These are phyloP conservation scores for Diaporthe capsici DNA, from an alignment of 2,329 filamentous ascomycete genomes.

Conservation along the genomic window DNA sequence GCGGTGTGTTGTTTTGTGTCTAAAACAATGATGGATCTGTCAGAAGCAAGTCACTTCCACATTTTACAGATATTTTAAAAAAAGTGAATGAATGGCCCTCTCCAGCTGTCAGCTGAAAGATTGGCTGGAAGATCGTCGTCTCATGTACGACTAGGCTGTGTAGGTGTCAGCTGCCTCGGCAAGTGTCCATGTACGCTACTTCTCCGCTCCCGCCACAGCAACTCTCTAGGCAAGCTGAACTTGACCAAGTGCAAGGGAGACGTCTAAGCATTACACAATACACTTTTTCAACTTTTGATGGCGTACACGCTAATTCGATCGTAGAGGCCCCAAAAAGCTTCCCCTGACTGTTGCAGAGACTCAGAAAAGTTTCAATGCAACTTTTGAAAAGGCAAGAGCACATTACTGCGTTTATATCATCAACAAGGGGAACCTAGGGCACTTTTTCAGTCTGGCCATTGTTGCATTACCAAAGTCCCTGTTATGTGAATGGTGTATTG, in stretches of 20 bases:
- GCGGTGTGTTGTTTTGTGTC: not conserved
- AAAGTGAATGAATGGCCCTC: not conserved
- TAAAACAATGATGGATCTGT: not conserved
- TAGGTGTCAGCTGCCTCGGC: slow-evolving; percentile 30
- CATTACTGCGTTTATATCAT: no score
- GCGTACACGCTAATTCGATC: not conserved
- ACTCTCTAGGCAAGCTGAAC: slow-evolving; percentile 2
- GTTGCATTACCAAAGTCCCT: not conserved
- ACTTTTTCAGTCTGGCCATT: not conserved
- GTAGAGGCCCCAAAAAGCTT: not conserved
- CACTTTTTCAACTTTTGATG: not conserved
- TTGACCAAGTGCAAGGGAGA: not conserved
- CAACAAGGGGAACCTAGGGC: no score
- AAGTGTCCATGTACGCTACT: not conserved
- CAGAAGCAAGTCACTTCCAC: no score
- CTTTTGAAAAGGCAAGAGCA: not conserved
- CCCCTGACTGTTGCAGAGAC: not conserved
- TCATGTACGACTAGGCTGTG: not conserved
- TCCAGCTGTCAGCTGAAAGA: not conserved
- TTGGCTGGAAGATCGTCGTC: not conserved
- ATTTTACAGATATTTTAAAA: not conserved
- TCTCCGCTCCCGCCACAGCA: not conserved
- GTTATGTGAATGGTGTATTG: not conserved
- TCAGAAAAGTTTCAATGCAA: not conserved
- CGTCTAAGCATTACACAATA: not conserved